A percentile compares a stretch with the other conserved stretches of the same genome.
These are phyloP conservation scores for Aspergillus homomorphus DNA, from an alignment of 495 filamentous ascomycete genomes.

Conservation along the genomic window DNA sequence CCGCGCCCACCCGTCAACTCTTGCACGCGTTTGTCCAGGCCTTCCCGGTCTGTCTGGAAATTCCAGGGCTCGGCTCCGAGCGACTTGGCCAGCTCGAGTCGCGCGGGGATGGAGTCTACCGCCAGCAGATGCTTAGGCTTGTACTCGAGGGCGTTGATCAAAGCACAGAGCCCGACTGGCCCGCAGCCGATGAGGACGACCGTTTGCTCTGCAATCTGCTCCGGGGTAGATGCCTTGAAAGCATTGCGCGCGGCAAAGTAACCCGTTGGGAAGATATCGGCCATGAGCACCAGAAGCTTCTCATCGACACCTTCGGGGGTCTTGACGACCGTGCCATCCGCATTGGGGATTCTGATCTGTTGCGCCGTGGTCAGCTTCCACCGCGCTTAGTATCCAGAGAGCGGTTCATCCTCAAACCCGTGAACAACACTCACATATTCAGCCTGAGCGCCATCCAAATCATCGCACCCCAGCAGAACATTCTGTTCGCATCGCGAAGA, in stretches of 20 bases:
- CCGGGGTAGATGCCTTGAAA: constrained; percentile 61
- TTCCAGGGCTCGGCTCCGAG: constrained; percentile 88
- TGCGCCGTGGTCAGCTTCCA: background rate
- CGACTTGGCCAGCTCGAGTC: constrained; percentile 70
- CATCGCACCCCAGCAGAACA: constrained; percentile 68
- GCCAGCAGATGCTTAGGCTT: constrained; percentile 80
- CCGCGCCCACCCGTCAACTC: constrained; percentile 80
- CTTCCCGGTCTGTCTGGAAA: constrained; percentile 66
- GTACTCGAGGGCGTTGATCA: constrained; percentile 78
- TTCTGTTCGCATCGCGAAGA: constrained; percentile 79
- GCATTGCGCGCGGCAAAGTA: constrained; percentile 87
- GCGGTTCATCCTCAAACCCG: background rate
- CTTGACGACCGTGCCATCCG: constrained; percentile 77
- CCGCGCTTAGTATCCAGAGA: background rate
- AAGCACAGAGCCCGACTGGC: constrained; percentile 81
- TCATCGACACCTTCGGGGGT: constrained; percentile 74
- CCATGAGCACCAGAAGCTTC: constrained; percentile 70
- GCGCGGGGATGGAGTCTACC: constrained; percentile 75
- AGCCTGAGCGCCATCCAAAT: constrained; percentile 83
- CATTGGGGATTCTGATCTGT: constrained; percentile 73
- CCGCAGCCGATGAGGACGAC: constrained; percentile 88
- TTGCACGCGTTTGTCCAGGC: constrained; percentile 64
- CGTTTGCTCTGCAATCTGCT: constrained; percentile 64
- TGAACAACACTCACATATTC: constrained; percentile 58
- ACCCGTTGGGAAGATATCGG: constrained; percentile 69